Evolutionary conservation across 2,329 filamentous ascomycete species (phyloP), one percentile per base, ranked within the genome.

Genomic region (Penicillium digitatum): DNA sequence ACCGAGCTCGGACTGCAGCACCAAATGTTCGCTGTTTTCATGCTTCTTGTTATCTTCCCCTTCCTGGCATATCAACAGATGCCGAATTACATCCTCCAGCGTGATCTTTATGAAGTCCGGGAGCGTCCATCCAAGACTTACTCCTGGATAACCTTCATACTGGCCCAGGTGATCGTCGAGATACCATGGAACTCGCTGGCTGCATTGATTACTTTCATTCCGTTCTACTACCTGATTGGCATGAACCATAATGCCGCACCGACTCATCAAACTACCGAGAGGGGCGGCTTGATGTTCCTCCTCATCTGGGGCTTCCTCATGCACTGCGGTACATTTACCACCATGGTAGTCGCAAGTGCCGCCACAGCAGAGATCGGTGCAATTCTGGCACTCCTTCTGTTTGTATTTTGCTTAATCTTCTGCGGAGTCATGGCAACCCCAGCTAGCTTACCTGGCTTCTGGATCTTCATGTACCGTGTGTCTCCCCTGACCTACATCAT

Each of bases 91-190:
- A 87, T 94, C 63, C 85, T 87, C 24, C 89, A 94, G 66, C 85
- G 90, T 49, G 84, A 87, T 12, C 78, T 95, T 0, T 95, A 94
- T 72, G 90, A 95, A 74, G 88, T 88, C 31, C 88, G 89, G 48
- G 90, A 95, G 74, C 84, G 89, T 4, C 90, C 90, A 0, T 89
- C 87, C 48, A 93, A 92, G 76, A 85, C 89, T 0, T 95, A 95
- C 73, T 85, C 84, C 48, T 95, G 90, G 90, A 85, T 88, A 69
- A 84, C 90, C 5, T 95, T 95, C 69, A 89, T 95, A 81, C 77
- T 93, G 29, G 85, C 87, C 55, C 89, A 92, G 71, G 88, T 96
- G 60, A 75, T 91, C 29, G 89, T 93, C 56, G 92, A 96, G 71
- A 76, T 96, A 2, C 89, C 90, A 0, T 96, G 89, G 86, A 90